Evolutionary conservation across 768 basidiomycete genomes (phyloP).

Genomic region (Boletus subparvulus): DNA sequence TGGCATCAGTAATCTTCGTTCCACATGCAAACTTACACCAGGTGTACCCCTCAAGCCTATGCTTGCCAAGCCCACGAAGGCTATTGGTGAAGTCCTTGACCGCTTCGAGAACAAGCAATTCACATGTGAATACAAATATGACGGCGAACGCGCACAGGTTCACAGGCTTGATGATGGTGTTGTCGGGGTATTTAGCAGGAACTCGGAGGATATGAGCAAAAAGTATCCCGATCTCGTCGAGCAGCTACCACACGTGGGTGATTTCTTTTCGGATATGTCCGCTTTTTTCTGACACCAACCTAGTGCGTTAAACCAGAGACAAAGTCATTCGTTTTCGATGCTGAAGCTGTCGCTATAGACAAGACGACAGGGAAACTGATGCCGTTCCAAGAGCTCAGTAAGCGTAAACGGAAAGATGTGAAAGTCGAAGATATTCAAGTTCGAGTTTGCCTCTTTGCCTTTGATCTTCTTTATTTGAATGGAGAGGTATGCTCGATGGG

Average conservation of each 20-base stretch:
- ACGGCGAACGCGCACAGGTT: slow-evolving; percentile 96
- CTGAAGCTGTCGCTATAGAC: slow-evolving; percentile 97
- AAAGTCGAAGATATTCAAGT: slow-evolving; percentile 98
- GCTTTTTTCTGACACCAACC: slow-evolving; percentile 2
- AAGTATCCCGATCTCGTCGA: slow-evolving; percentile 99
- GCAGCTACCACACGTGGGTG: slow-evolving; percentile 76
- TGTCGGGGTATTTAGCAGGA: slow-evolving; percentile 92
- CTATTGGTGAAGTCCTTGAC: slow-evolving; percentile 96
- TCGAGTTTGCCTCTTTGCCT: slow-evolving; percentile 93
- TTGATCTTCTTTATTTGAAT: slow-evolving; percentile 94
- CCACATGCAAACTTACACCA: slow-evolving; percentile 87
- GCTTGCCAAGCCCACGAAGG: slow-evolving; percentile 99
- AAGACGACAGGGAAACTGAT: slow-evolving; percentile 78
- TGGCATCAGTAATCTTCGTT: slow-evolving; percentile 68
- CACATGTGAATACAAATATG: slow-evolving; percentile 99
- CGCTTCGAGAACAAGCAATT: slow-evolving; percentile 93
- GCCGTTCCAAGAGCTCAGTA: slow-evolving; percentile 97
- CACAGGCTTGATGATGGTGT: slow-evolving; percentile 81
- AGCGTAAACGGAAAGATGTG: slow-evolving; percentile 95
- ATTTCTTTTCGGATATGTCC: neutral
- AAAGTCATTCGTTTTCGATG: slow-evolving; percentile 90
- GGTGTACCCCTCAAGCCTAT: slow-evolving; percentile 98
- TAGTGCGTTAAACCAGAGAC: slow-evolving; percentile 86
- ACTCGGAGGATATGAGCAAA: slow-evolving; percentile 99
- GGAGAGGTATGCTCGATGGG: slow-evolving; percentile 65